Conservation (phyloP, 73 alveolate genomes). For the Tetrahymena elliotti region DNA sequence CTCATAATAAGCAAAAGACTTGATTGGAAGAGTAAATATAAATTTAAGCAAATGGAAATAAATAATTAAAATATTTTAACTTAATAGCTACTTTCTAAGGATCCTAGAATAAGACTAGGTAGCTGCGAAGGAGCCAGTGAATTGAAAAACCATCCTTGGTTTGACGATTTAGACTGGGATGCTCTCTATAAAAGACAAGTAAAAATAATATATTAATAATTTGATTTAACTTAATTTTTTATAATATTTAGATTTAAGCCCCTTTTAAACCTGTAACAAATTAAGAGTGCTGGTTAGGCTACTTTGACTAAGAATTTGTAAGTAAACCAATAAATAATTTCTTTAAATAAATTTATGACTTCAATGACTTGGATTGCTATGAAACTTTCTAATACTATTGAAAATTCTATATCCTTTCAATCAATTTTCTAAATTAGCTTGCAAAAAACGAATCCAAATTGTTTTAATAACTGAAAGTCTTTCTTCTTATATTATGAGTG, state of each 20-base stretch:
- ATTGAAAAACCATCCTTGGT: conserved; percentile 64
- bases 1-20: background rate
- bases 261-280: background rate
- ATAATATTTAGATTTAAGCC: background rate
- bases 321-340: background rate
- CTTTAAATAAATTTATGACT: background rate
- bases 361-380: background rate
- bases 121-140: conserved; percentile 54
- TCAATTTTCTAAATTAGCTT: too few species aligned
- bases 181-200: conserved; percentile 64
- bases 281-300: background rate
- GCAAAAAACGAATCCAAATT: too few species aligned
- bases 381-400: background rate
- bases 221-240: background rate
- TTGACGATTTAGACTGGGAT: conserved; percentile 83
- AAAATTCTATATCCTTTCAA: background rate
- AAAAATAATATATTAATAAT: background rate
- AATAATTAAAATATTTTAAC: background rate
- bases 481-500: too few species aligned
- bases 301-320: background rate
- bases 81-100: conserved; percentile 32
- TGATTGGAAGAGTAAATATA: background rate
- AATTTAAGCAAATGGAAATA: background rate
- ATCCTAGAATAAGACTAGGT: conserved; percentile 64
- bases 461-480: too few species aligned